phyloP scores from a whole-genome alignment of 768 basidiomycete species.

The Sarcodon sp. region DNA sequence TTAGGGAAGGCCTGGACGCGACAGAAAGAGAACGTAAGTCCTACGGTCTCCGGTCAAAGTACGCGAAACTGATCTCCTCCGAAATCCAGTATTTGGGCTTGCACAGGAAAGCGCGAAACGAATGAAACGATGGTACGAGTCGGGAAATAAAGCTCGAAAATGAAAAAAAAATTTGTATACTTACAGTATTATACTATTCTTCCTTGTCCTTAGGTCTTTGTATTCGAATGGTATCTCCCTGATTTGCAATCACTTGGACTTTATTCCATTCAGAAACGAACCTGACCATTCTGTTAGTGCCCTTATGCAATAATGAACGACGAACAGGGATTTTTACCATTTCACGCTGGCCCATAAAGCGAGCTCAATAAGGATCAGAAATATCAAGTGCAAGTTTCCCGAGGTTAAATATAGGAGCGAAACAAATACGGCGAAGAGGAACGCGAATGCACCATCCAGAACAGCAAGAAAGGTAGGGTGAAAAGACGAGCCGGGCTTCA shows the following conservation, averaged over 20 bases:
- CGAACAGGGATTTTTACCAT: conserved; percentile 33
- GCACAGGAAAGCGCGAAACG: conserved; percentile 73
- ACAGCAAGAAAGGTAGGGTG: conserved; percentile 53
- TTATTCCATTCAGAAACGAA: conserved; percentile 13
- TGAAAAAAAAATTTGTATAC: conserved; percentile 13
- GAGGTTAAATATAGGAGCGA: conserved; percentile 45
- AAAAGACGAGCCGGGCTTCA: conserved; percentile 69
- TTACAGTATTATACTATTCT: not conserved
- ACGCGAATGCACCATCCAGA: conserved; percentile 46
- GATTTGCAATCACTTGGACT: not conserved
- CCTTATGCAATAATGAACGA: conserved; percentile 3
- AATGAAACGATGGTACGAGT: conserved; percentile 81
- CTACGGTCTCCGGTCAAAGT: not conserved
- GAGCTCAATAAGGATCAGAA: conserved; percentile 50
- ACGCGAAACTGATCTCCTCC: conserved; percentile 1
- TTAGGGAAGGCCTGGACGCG: conserved; percentile 86
- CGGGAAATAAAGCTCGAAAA: conserved; percentile 39
- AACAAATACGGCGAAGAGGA: conserved; percentile 46
- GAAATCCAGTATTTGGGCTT: conserved; percentile 58
- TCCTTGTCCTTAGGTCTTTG: not conserved
- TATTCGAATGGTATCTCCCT: not conserved
- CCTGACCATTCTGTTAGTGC: conserved; percentile 16
- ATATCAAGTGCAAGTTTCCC: conserved; percentile 56
- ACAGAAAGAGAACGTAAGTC: conserved; percentile 80
- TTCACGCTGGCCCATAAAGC: conserved; percentile 71